Evolutionary conservation across 805 yeast species (phyloP), one percentile per base, ranked within the genome.

Genomic region (Metschnikowia peoriensis): DNA sequence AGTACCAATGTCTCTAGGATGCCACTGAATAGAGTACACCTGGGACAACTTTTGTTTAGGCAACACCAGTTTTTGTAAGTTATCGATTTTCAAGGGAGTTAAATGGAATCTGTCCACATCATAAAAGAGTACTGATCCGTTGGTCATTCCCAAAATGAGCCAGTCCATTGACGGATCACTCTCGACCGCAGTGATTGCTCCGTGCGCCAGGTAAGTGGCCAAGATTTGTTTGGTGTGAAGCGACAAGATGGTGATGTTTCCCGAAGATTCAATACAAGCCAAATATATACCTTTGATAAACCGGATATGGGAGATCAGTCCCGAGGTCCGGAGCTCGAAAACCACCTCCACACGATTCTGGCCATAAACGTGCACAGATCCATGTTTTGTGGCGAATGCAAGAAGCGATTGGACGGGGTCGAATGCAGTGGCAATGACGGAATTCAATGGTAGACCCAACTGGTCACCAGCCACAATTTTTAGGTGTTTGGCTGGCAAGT

Each of bases 121-220:
- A 64, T 79, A 93, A 8, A 86, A 84, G 32, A 83, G 68, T 1
- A 88, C 69, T 2, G 81, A 67, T 1, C 99, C 99, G 66, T 84
- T 90, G 45, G 82, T 79, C 48, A 89, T 71, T 3, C 98, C 99
- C 17, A 93, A 62, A 43, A 86, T 76, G 14, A 93, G 70, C 89
- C 94, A 94, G 67, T 92, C 97, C 57, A 94, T 67, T 0, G 96
- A 79, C 1, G 97, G 97, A 62, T 94, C 99, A 0, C 87, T 69
- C 53, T 82, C 94, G 12, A 85, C 73, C 2, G 88, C 78, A 1
- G 88, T 77, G n/a, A 92, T 78, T 11, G 79, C 75, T 1, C 88
- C 84, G 1, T 88, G 86, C 1, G 89, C 79, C 54, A 79, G 77
- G 60, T 81, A 81, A 1, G 83, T 78, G 17, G 82, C 80, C 49